Conservation (phyloP, 2,329 filamentous ascomycete genomes). For the Xylariaceae sp. region DNA sequence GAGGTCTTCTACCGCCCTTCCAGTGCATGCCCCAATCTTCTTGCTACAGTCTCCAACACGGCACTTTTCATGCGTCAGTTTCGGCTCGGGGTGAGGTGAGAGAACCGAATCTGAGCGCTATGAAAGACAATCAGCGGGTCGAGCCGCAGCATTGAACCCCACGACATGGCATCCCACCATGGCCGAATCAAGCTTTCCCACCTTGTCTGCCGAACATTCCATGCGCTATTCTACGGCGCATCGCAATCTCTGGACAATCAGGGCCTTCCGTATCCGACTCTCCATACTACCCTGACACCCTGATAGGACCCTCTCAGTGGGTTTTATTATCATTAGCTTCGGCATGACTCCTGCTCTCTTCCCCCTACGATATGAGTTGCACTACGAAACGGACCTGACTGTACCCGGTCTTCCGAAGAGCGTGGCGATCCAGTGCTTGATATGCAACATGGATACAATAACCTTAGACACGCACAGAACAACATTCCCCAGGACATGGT, state of each 20-base stretch:
- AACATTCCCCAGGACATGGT: not conserved
- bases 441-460: no score
- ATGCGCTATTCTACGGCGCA: conserved; percentile 15
- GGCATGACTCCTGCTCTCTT: conserved; percentile 1
- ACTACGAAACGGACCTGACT: not conserved
- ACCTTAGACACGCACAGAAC: no score
- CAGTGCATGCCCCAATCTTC: not conserved
- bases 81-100: conserved; percentile 1
- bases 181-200: conserved; percentile 19
- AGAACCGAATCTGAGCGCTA: not conserved
- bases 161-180: not conserved
- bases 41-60: conserved; percentile 14
- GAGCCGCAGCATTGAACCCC: conserved; percentile 21
- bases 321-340: no score
- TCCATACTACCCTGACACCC: conserved; percentile 8
- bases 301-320: no score
- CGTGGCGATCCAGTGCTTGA: not conserved
- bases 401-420: conserved; percentile 8
- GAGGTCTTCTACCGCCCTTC: not conserved
- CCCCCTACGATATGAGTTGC: not conserved
- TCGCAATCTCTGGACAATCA: conserved; percentile 14
- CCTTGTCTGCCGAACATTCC: conserved; percentile 18
- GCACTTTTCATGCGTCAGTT: conserved; percentile 11
- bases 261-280: conserved; percentile 14
- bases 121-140: conserved; percentile 18